Evolutionary conservation across 352 stramenopile genomes (phyloP), one percentile per base, ranked within the genome.

Genomic region (Plasmopara halstedii): DNA sequence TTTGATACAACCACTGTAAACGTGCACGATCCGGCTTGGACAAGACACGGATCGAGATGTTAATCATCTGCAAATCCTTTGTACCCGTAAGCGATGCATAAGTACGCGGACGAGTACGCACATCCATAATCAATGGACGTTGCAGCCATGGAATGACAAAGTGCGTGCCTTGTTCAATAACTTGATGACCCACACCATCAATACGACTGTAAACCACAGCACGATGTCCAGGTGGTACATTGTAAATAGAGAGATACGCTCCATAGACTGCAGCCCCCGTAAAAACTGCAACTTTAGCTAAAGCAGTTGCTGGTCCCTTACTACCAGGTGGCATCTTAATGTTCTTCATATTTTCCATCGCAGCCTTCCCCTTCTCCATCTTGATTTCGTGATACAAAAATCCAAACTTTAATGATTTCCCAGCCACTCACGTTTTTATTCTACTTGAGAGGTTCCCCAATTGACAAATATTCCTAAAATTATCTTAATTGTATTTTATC

Each of bases 11-110:
- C 84, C 88, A 97, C 45, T 97, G 93, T 29, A 99, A 78, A 47
- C 93, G 70, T 38, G 67, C 64, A 15, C 84, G 81, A 74, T 98
- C 77, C 5, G 96, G 96, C 64, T 97, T 97, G 63, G 95, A 97
- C 53, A 99, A 84, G 42, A 99, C 96, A 93, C 96, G 94, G 60
- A 99, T 93, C 8, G 89, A 97, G 54, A 99, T 97, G 61, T 98
- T 98, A 53, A 99, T 97, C 95, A 99, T 99, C 78, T 99, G 96
- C 57, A 99, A 76, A 76, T 99, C 96, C 80, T 98, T 98, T 33
- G 81, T 95, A 58, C 87, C 87, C 52, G 84, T 95, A 15, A 94
- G 64, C 53, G 86, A 95, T 45, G 82, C 72, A 55, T 96, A 94
- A 53, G 96, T 98, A 61, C 92, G 89, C 18, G 95, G 94, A 49